A percentile compares a stretch with the other conserved stretches of the same genome.
These are phyloP conservation scores for Psilocybe tampanensis DNA, from an alignment of 768 basidiomycete genomes.

Conservation along the genomic window DNA sequence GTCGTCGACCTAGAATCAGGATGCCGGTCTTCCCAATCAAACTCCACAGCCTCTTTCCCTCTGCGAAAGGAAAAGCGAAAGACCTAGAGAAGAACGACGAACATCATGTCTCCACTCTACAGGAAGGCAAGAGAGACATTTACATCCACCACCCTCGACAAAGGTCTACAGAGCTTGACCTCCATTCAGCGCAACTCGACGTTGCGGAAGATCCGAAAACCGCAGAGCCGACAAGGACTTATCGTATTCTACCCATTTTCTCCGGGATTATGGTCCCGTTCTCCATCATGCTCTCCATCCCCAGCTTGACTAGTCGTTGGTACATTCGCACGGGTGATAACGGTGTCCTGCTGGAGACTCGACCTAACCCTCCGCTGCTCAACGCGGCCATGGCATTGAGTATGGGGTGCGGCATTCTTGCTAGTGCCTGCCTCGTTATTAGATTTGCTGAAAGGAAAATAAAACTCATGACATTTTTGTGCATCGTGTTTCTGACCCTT, in stretches of 20 bases:
- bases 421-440: constrained; percentile 66
- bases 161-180: background rate
- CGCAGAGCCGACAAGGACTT: constrained; percentile 32
- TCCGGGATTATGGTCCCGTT: constrained; percentile 75
- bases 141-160: background rate
- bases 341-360: constrained; percentile 43
- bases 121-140: background rate
- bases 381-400: constrained; percentile 66
- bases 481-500: constrained; percentile 63
- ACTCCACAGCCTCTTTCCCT: background rate
- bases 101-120: background rate
- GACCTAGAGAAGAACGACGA: constrained; percentile 5
- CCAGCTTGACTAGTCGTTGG: constrained; percentile 77
- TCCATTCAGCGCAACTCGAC: background rate
- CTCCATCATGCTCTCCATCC: constrained; percentile 81
- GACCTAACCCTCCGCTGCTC: constrained; percentile 58
- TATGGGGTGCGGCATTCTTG: constrained; percentile 65
- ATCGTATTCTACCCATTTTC: constrained; percentile 65
- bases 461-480: constrained; percentile 60
- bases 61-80: background rate
- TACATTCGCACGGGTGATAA: constrained; percentile 58
- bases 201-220: background rate
- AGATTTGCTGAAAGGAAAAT: constrained; percentile 76
- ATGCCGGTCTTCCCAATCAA: constrained; percentile 3
- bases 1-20: background rate